These are phyloP conservation scores for Trichosanthes truncata DNA, from an alignment of 306 rosid genomes.

Conservation along the genomic window DNA sequence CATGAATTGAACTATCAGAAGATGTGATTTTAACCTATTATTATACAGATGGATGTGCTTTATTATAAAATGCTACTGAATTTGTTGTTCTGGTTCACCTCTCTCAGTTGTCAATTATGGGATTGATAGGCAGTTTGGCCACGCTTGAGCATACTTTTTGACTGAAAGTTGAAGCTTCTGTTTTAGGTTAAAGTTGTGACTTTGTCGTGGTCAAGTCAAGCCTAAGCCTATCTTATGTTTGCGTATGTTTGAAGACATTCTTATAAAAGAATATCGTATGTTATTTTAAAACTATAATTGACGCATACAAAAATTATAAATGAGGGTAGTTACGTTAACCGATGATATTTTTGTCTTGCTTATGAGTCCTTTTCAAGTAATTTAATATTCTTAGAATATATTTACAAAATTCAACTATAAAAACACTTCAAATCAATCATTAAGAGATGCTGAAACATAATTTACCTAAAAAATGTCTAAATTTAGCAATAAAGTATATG, in stretches of 20 bases:
- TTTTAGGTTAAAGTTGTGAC: background rate
- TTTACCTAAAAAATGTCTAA: background rate
- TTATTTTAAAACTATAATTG: background rate
- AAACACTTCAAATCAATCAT: background rate
- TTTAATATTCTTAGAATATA: background rate
- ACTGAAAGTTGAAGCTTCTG: background rate
- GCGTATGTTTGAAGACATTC: background rate
- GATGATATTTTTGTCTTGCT: background rate
- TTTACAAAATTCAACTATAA: background rate
- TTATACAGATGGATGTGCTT: background rate
- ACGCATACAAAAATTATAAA: background rate
- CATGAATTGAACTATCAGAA: background rate
- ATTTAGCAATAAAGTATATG: background rate
- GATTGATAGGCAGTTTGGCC: background rate
- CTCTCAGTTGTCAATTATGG: background rate
- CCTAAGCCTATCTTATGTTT: background rate
- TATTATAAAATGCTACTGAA: background rate
- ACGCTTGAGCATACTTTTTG: background rate
- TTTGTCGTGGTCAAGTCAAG: background rate
- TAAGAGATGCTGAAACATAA: background rate
- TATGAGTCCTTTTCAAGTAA: too few species aligned
- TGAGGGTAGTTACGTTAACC: background rate
- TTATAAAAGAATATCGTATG: background rate
- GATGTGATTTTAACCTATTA: background rate
- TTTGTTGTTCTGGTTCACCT: background rate